Evolutionary conservation across 768 basidiomycete species (phyloP), one percentile per base, ranked within the genome.

Genomic region (Boletus rufocinnamomeus): DNA sequence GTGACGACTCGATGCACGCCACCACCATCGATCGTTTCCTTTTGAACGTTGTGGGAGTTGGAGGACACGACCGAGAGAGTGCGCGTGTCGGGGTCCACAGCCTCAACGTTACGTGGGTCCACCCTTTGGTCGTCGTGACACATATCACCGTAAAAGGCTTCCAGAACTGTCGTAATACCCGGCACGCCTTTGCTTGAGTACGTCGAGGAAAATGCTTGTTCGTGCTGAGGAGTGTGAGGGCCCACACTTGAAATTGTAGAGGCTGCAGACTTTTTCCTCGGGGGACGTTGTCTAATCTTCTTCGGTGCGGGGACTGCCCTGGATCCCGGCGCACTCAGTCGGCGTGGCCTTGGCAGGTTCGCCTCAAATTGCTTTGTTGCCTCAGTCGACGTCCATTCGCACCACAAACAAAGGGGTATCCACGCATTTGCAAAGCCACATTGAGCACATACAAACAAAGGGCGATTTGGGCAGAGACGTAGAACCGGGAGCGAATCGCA

Each of bases 341-440:
- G 58, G 50, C 72, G 72, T 30, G 73, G 63, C 21, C 79, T 74
- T 37, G 78, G 75, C 57, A 72, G 69, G 44, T 69, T 75, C 25
- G 67, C 59, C 61, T 80, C 76, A 61, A 77, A 79, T 47, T 70
- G 72, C 52, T 67, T 74, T 59, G 72, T 72, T 6, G 79, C 76
- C 52, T 70, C 75, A 19, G 72, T 65, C 27, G 79, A 81, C 6
- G 77, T 74, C 80, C 80, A 82, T 60, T 74, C 67, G 65, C 81
- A 81, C 79, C 80, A 82, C 19, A 82, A 66, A 70, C 80, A 82
- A 58, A 82, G 71, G 27, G 81, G 78, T 55, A 82, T 72, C 63
- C 77, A 75, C 45, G 79, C 74, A 51, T 82, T 82, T 37, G 74
- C 69, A 54, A 80, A 81, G 13, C 80, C 80, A 55, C 81, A 82